These are phyloP conservation scores for Candida boleticola DNA, from an alignment of 805 yeast genomes.

Conservation along the genomic window DNA sequence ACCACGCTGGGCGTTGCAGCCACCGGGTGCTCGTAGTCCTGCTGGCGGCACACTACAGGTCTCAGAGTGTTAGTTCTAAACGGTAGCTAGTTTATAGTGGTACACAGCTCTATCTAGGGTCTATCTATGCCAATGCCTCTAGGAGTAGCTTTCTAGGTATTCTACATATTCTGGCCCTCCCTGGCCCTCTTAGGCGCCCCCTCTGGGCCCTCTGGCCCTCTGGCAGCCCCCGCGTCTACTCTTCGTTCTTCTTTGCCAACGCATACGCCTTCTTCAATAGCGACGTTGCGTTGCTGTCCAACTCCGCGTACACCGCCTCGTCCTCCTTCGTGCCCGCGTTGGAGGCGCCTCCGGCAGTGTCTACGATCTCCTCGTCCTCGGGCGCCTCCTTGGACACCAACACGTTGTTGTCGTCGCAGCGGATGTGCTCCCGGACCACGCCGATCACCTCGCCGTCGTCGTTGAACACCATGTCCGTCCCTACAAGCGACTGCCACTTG, in stretches of 20 bases:
- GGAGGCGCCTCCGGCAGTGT: conserved; percentile 14
- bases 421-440: conserved; percentile 38
- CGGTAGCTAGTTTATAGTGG: too few relatives aligned
- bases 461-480: conserved; percentile 58
- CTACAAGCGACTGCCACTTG: conserved; percentile 72
- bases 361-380: conserved; percentile 14
- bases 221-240: too few relatives aligned
- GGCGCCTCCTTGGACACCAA: conserved; percentile 19
- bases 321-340: conserved; percentile 6
- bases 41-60: too few relatives aligned
- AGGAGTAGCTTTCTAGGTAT: too few relatives aligned
- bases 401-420: conserved; percentile 25
- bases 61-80: too few relatives aligned
- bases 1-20: too few relatives aligned
- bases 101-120: too few relatives aligned
- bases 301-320: conserved; percentile 6
- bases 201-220: too few relatives aligned
- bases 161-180: too few relatives aligned
- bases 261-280: conserved; percentile 1
- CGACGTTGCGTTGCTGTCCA: conserved; percentile 1
- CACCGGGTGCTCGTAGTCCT: too few relatives aligned
- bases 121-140: too few relatives aligned
- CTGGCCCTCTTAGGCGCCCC: too few relatives aligned
- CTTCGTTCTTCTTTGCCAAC: conserved; percentile 3
- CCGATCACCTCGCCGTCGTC: conserved; percentile 43